Conservation (phyloP, 2,329 filamentous ascomycete species). For the Endothia cerciana region DNA sequence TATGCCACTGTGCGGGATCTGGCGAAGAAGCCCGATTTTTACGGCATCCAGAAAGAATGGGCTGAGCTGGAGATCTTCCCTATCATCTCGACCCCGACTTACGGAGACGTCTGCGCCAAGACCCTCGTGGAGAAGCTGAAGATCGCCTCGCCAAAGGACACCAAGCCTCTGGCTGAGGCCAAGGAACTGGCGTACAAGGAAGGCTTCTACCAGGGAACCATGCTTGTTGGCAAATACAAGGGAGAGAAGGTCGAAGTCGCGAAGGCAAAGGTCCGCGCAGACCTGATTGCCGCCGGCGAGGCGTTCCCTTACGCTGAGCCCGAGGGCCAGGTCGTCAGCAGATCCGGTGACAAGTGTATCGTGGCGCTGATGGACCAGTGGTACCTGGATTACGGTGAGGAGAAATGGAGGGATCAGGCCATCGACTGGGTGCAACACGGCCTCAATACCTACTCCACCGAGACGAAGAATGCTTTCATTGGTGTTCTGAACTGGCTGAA, state of each 20-base stretch:
- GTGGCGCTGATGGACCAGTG: slow-evolving; percentile 94
- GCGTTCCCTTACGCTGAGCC: slow-evolving; percentile 95
- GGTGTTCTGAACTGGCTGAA: slow-evolving; percentile 89
- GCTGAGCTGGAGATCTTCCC: slow-evolving; percentile 86
- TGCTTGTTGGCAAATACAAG: slow-evolving; percentile 86
- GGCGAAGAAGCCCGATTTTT: slow-evolving; percentile 93
- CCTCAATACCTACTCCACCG: slow-evolving; percentile 78
- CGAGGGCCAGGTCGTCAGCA: slow-evolving; percentile 83
- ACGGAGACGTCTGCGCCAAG: slow-evolving; percentile 82
- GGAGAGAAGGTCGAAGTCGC: slow-evolving; percentile 85
- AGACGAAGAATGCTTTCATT: slow-evolving; percentile 80
- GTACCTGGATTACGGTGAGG: slow-evolving; percentile 96
- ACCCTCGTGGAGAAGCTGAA: slow-evolving; percentile 89
- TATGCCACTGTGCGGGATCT: slow-evolving; percentile 88
- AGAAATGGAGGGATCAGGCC: slow-evolving; percentile 79
- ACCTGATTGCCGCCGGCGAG: slow-evolving; percentile 74
- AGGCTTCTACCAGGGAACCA: slow-evolving; percentile 89
- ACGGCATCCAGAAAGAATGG: slow-evolving; percentile 97
- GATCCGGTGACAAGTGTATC: slow-evolving; percentile 91
- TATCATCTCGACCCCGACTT: slow-evolving; percentile 86
- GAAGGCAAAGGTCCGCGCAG: slow-evolving; percentile 81
- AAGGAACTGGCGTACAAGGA: slow-evolving; percentile 98
- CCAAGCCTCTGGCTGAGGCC: slow-evolving; percentile 85
- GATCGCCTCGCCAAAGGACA: slow-evolving; percentile 95
- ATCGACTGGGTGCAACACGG: slow-evolving; percentile 73